phyloP scores from a whole-genome alignment of 2,329 filamentous ascomycete genomes.

The Fusarium sp. region DNA sequence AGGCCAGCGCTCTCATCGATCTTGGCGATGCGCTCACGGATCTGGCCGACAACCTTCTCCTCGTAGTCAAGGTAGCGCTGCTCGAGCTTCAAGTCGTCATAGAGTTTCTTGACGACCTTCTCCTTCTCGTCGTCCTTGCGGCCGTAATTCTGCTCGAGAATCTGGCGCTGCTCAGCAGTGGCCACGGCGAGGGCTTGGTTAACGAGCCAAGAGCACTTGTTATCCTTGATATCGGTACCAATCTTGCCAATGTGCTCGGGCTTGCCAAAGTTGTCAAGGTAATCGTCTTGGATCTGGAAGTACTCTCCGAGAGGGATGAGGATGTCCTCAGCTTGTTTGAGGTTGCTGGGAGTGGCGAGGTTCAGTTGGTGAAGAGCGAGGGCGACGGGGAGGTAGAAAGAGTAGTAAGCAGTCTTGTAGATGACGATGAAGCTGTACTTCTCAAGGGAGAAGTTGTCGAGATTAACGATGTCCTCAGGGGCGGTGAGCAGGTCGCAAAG shows the following conservation, averaged over 20 bases:
- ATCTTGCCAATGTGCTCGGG: slow-evolving; percentile 97
- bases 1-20: slow-evolving; percentile 90
- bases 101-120: slow-evolving; percentile 88
- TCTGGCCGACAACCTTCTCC: slow-evolving; percentile 84
- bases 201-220: slow-evolving; percentile 99
- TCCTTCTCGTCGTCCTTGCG: slow-evolving; percentile 88
- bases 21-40: slow-evolving; percentile 79
- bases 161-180: slow-evolving; percentile 85
- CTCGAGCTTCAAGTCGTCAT: slow-evolving; percentile 86
- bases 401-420: slow-evolving; percentile 99
- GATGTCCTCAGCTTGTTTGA: slow-evolving; percentile 90
- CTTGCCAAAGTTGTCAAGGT: slow-evolving; percentile 96
- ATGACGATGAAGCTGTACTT: slow-evolving; percentile 99
- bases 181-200: slow-evolving; percentile 90
- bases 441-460: slow-evolving; percentile 93
- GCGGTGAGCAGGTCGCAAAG: slow-evolving; percentile 94
- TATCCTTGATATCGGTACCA: slow-evolving; percentile 98
- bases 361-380: slow-evolving; percentile 88
- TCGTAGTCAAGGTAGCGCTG: slow-evolving; percentile 89
- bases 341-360: slow-evolving; percentile 87
- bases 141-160: slow-evolving; percentile 94
- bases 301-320: slow-evolving; percentile 98
- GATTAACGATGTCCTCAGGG: slow-evolving; percentile 91
- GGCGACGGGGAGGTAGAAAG: slow-evolving; percentile 97
- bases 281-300: slow-evolving; percentile 99